Percentiles rank a stretch among this genome's conserved stretches.
Conservation (phyloP, 2,329 filamentous ascomycete species). For the Hypoxylon sp. region DNA sequence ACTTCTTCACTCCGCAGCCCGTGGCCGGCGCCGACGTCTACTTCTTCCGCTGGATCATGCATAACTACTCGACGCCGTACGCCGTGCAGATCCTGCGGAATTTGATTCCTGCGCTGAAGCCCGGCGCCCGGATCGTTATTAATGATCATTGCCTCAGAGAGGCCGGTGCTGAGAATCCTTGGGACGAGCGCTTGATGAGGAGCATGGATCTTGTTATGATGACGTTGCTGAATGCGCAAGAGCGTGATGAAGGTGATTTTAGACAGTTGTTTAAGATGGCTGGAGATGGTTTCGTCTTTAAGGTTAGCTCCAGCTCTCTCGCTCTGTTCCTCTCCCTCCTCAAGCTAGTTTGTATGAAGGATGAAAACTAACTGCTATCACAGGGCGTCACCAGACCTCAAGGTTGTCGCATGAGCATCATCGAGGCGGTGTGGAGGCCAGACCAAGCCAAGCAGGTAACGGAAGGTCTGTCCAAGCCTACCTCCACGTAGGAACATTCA, state of each 20-base stretch:
- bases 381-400: slow-evolving; percentile 60
- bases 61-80: slow-evolving; percentile 64
- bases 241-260: slow-evolving; percentile 65
- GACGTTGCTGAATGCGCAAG: slow-evolving; percentile 66
- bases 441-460: slow-evolving; percentile 20
- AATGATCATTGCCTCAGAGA: slow-evolving; percentile 60
- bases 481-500: slow-evolving; percentile 8
- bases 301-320: slow-evolving; percentile 50
- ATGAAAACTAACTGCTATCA: slow-evolving; percentile 6
- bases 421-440: slow-evolving; percentile 65
- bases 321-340: not conserved
- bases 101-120: slow-evolving; percentile 59
- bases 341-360: not conserved
- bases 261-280: slow-evolving; percentile 61
- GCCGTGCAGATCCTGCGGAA: slow-evolving; percentile 55
- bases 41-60: slow-evolving; percentile 63
- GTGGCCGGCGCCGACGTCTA: slow-evolving; percentile 60
- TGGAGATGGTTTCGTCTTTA: slow-evolving; percentile 61
- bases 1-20: slow-evolving; percentile 63
- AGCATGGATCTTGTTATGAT: slow-evolving; percentile 69
- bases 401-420: slow-evolving; percentile 64
- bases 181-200: slow-evolving; percentile 64
- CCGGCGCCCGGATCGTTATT: slow-evolving; percentile 56
- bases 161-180: slow-evolving; percentile 58
- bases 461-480: slow-evolving; percentile 1